A percentile compares a stretch with the other conserved stretches of the same genome.
Conservation (phyloP, 192 early-diverging fungal genomes). For the Lobosporangium transversale region DNA sequence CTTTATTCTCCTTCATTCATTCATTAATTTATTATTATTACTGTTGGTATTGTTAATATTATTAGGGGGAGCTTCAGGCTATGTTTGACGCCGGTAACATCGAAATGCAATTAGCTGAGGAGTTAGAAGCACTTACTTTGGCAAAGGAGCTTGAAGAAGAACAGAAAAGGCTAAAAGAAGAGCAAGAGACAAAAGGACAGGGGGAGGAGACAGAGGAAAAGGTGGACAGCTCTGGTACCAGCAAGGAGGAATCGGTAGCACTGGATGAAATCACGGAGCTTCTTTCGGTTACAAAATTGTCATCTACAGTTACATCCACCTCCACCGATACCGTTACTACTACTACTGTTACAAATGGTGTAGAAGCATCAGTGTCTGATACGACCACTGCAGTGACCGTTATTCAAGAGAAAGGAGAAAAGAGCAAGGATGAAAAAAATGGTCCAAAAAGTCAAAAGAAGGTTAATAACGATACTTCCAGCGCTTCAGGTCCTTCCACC, state of each 20-base stretch:
- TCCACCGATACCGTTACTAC: too few relatives aligned
- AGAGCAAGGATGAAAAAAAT: too few relatives aligned
- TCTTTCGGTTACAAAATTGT: slow-evolving; percentile 4
- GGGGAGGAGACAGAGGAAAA: not conserved
- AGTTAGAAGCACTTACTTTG: slow-evolving; percentile 26
- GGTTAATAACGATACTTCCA: too few relatives aligned
- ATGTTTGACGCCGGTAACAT: slow-evolving; percentile 35
- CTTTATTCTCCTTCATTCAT: not conserved
- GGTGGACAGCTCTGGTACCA: not conserved
- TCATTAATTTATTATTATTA: not conserved
- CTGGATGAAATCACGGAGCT: slow-evolving; percentile 15
- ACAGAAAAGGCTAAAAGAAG: not conserved
- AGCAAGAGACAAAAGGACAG: not conserved
- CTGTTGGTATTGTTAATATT: not conserved
- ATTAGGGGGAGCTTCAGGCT: slow-evolving; percentile 32
- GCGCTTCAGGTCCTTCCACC: not conserved
- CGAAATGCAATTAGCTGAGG: slow-evolving; percentile 31
- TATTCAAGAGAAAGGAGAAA: too few relatives aligned
- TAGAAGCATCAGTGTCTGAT: too few relatives aligned
- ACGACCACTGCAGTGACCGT: too few relatives aligned
- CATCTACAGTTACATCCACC: slow-evolving; percentile 1
- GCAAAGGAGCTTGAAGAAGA: slow-evolving; percentile 24
- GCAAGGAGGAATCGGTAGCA: not conserved
- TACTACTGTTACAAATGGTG: too few relatives aligned
- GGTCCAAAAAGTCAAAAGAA: too few relatives aligned